Conservation (phyloP, 148 eudicot genomes). For the Amaranthus palmeri region DNA sequence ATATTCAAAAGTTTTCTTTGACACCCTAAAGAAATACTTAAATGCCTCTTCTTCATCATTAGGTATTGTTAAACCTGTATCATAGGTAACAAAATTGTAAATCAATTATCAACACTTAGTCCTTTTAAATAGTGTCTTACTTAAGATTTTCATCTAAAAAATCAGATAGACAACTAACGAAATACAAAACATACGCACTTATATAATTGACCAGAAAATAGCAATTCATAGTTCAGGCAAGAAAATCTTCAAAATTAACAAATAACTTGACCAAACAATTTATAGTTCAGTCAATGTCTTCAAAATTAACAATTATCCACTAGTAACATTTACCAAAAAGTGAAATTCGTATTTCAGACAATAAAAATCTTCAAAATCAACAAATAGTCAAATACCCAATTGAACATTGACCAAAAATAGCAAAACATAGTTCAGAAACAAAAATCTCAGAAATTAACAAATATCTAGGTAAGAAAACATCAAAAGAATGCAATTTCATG, state of each 20-base stretch:
- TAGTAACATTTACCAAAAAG: no score
- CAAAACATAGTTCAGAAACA: neutral
- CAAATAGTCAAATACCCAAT: neutral
- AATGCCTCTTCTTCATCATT: constrained; percentile 78
- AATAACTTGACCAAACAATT: no score
- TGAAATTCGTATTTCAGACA: no score
- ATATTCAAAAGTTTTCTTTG: constrained; percentile 81
- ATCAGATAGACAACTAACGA: neutral
- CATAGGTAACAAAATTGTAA: constrained; percentile 1
- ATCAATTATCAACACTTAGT: constrained; percentile 11
- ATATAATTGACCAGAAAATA: no score
- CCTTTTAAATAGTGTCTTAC: neutral
- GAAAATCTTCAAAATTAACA: no score
- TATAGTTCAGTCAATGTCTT: no score
- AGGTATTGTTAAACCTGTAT: constrained; percentile 55
- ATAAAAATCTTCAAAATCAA: neutral
- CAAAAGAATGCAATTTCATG: constrained; percentile 1
- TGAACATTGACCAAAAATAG: neutral
- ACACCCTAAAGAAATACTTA: constrained; percentile 81
- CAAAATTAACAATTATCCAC: no score
- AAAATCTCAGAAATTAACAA: neutral
- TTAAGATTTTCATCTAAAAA: neutral
- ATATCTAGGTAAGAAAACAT: neutral
- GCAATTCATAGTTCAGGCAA: no score
- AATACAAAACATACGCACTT: neutral